Conservation (phyloP, 768 basidiomycete species). For the Leccinum boreale region DNA sequence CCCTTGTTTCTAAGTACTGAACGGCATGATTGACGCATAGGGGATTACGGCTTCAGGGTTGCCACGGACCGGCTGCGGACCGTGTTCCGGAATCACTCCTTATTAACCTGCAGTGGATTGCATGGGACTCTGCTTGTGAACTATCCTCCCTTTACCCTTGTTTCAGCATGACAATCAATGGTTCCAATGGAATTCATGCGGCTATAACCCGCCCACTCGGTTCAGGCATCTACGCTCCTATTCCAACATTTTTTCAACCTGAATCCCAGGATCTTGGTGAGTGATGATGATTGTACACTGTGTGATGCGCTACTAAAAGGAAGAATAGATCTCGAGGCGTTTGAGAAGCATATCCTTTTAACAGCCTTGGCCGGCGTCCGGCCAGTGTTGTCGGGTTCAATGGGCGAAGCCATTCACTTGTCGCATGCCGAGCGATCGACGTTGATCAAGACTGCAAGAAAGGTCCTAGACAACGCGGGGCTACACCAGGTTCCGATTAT, state of each 20-base stretch:
- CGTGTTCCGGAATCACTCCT: background rate
- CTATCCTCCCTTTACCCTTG: background rate
- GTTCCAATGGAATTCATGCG: constrained; percentile 16
- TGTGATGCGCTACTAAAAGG: constrained; percentile 5
- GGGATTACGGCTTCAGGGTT: background rate
- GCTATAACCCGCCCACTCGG: constrained; percentile 52
- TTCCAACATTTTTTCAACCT: constrained; percentile 80
- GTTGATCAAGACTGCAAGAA: constrained; percentile 65
- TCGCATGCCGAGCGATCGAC: constrained; percentile 62
- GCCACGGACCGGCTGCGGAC: constrained; percentile 14
- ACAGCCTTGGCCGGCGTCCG: constrained; percentile 66
- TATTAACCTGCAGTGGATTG: constrained; percentile 5
- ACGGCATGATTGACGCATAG: background rate
- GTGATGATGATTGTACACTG: constrained; percentile 21
- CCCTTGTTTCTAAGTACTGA: background rate
- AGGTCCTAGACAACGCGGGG: constrained; percentile 66
- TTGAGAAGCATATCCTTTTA: constrained; percentile 63
- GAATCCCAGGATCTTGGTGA: constrained; percentile 80
- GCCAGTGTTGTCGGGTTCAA: constrained; percentile 74
- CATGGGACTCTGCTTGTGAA: background rate
- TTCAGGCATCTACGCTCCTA: constrained; percentile 80
- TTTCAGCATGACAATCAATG: constrained; percentile 38
- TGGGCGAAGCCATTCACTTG: constrained; percentile 83
- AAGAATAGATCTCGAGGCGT: constrained; percentile 54
- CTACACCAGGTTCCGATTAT: constrained; percentile 62